Conservation (phyloP, 1,284 basidiomycete genomes). For the Uromyces viciae-fabae region DNA sequence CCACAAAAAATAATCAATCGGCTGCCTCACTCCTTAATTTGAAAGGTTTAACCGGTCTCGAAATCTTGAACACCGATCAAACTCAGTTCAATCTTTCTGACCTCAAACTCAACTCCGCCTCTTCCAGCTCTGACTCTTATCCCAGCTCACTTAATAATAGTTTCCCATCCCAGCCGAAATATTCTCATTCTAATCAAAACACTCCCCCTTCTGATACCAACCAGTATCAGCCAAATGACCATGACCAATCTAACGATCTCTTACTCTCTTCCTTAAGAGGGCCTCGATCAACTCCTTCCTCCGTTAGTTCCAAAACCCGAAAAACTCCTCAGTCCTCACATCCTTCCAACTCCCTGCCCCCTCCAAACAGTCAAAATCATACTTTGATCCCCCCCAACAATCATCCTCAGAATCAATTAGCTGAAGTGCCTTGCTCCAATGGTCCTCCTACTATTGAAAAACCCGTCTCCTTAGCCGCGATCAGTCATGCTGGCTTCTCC, state of each 20-base stretch:
- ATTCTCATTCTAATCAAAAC: neutral
- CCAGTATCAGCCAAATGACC: neutral
- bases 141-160: neutral
- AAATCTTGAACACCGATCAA: neutral
- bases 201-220: neutral
- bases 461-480: neutral
- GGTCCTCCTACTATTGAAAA: constrained; percentile 13
- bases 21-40: constrained; percentile 2
- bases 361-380: neutral
- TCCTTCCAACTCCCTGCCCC: neutral
- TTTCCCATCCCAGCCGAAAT: neutral
- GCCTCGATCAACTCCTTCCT: neutral
- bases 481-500: neutral
- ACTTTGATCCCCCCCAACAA: neutral
- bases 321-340: neutral
- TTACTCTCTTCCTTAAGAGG: neutral
- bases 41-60: neutral
- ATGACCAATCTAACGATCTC: neutral
- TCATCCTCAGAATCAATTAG: neutral
- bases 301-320: neutral
- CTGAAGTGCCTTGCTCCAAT: neutral
- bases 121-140: neutral
- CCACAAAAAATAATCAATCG: neutral
- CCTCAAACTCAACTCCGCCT: neutral
- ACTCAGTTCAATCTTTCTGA: neutral